Evolutionary conservation across 208 protist species (phyloP).

Genomic region (Sergeia podlipaevii): DNA sequence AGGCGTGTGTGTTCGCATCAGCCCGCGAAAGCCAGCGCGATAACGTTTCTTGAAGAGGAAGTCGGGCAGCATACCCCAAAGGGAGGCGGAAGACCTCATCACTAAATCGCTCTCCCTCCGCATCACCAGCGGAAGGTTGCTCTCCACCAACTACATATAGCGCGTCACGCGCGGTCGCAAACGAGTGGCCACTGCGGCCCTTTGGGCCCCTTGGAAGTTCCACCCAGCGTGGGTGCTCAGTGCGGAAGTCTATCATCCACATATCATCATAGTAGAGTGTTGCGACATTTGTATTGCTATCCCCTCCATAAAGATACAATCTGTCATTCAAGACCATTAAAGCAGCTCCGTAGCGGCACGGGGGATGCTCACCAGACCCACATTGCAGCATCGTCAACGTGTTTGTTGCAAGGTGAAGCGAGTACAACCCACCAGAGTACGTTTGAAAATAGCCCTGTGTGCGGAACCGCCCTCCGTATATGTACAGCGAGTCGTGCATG

Average conservation of each 20-base stretch:
- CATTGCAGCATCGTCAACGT: slow-evolving; percentile 21
- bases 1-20: neutral
- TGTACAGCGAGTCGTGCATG: slow-evolving; percentile 45
- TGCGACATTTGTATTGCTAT: slow-evolving; percentile 33
- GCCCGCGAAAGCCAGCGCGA: slow-evolving; percentile 38
- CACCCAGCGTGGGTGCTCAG: slow-evolving; percentile 9
- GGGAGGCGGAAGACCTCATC: slow-evolving; percentile 57
- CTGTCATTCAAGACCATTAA: slow-evolving; percentile 42
- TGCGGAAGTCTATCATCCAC: slow-evolving; percentile 47
- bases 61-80: slow-evolving; percentile 29
- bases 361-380: neutral
- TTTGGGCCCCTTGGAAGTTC: slow-evolving; percentile 21
- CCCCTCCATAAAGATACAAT: slow-evolving; percentile 75
- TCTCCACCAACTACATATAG: slow-evolving; percentile 78
- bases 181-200: slow-evolving; percentile 58
- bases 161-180: slow-evolving; percentile 31
- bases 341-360: slow-evolving; percentile 45
- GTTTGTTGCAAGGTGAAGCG: slow-evolving; percentile 37
- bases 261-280: slow-evolving; percentile 70
- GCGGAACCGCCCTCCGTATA: slow-evolving; percentile 61
- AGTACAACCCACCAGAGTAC: slow-evolving; percentile 53
- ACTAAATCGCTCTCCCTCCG: slow-evolving; percentile 5
- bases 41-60: slow-evolving; percentile 39
- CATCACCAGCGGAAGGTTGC: neutral
- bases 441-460: slow-evolving; percentile 14